Evolutionary conservation across 495 filamentous ascomycete species (phyloP), one percentile per base, ranked within the genome.

Genomic region (Ramalina peruviana): DNA sequence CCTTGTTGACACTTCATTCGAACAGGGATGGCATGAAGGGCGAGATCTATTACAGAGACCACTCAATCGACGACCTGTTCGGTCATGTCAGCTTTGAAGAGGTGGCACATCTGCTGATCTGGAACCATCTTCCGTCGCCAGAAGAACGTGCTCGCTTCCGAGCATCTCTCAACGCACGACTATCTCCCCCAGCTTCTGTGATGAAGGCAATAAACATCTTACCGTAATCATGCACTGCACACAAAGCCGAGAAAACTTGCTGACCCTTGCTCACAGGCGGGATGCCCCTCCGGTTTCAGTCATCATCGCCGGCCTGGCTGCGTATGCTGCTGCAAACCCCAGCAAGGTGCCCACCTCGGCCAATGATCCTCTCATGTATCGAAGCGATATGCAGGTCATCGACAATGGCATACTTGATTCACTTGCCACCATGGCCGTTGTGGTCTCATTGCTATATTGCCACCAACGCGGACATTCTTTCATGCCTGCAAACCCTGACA

Each of bases 91-190:
- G 66, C 33, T 72, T 64, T 45, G 58, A 65, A 21, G 72, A 75
- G 48, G 62, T 66, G 13, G 59, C 64, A 26, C 63, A 69, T 45
- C 62, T 75, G 27, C 59, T 74, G n/a, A 69, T 73, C 44, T 74
- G 67, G 56, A 69, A 70, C 0, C 53, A 61, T 12, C 52, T 72
- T 2, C 72, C 72, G 0, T 60, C 64, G 0, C 46, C 54, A 23
- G 53, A 65, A 36, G 62, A 75, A 56, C 59, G 60, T 36, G 54
- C 54, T 25, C 23, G 23, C 17, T 26, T 61, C 69, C 15, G 57
- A 55, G 30, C 59, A 63, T 43, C 51, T 67, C 6, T 67, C 71
- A 19, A 52, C 39, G 25, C 3, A 30, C 16, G 50, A 23, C 6
- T 16, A 30, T 2, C 17, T 37, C 13, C 49, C 41, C 23, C 11